A percentile compares a stretch with the other conserved stretches of the same genome.
Evolutionary conservation across 2,329 filamentous ascomycete species (phyloP).

Genomic region (Leptosphaerulina australis): DNA sequence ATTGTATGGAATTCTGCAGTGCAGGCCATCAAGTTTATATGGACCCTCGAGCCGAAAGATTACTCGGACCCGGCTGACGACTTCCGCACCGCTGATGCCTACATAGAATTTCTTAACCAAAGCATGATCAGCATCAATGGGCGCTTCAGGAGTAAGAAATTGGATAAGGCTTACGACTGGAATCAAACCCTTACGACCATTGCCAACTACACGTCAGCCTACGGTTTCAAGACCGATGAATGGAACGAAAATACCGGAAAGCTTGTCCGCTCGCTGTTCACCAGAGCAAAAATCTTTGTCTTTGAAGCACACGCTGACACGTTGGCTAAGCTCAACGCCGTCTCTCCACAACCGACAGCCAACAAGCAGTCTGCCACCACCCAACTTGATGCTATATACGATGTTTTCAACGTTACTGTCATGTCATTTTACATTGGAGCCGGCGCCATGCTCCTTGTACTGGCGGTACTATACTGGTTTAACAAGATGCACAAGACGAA

Average conservation of each 20-base stretch:
- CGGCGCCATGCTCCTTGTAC: slow-evolving; percentile 55
- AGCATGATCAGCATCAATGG: slow-evolving; percentile 28
- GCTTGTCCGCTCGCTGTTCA: slow-evolving; percentile 23
- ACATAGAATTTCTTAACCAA: slow-evolving; percentile 23
- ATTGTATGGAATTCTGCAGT: slow-evolving; percentile 36
- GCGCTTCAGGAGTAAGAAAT: slow-evolving; percentile 27
- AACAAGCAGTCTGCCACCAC: neutral
- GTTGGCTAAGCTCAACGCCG: slow-evolving; percentile 31
- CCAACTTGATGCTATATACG: slow-evolving; percentile 25
- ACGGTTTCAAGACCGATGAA: slow-evolving; percentile 24
- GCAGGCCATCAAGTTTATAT: slow-evolving; percentile 30
- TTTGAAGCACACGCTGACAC: slow-evolving; percentile 35
- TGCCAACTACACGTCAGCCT: slow-evolving; percentile 25
- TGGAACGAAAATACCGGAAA: slow-evolving; percentile 31
- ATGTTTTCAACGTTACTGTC: slow-evolving; percentile 33
- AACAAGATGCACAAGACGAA: slow-evolving; percentile 46
- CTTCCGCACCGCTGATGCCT: slow-evolving; percentile 18
- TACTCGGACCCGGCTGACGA: slow-evolving; percentile 22
- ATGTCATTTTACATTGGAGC: slow-evolving; percentile 36
- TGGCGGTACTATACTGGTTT: slow-evolving; percentile 65
- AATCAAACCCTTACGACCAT: slow-evolving; percentile 31
- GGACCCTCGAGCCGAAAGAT: slow-evolving; percentile 22
- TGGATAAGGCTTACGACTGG: slow-evolving; percentile 32
- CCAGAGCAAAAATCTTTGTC: slow-evolving; percentile 33
- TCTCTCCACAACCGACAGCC: slow-evolving; percentile 13